Conservation (phyloP, 2,329 filamentous ascomycete species). For the Mariannaea elegans region DNA sequence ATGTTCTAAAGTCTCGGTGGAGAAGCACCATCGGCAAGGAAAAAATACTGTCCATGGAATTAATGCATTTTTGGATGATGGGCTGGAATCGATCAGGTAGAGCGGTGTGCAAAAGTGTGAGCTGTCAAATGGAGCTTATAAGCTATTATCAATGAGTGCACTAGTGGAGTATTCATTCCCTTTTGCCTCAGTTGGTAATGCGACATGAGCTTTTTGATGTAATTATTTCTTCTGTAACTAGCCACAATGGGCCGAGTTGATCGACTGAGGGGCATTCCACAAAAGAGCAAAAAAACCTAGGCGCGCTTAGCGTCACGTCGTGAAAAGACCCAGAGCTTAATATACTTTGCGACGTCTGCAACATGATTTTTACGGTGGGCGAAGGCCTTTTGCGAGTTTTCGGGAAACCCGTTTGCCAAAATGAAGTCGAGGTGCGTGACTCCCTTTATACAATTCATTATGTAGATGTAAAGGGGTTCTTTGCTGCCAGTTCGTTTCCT, state of each 20-base stretch:
- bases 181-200: too few relatives aligned
- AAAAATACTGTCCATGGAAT: slow-evolving; percentile 44
- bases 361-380: slow-evolving; percentile 48
- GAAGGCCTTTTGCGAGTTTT: slow-evolving; percentile 45
- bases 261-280: slow-evolving; percentile 47
- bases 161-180: too few relatives aligned
- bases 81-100: slow-evolving; percentile 47
- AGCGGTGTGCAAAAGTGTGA: neutral
- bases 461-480: slow-evolving; percentile 48
- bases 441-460: slow-evolving; percentile 47
- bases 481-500: slow-evolving; percentile 35
- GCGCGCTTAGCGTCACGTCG: neutral
- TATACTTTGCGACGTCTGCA: slow-evolving; percentile 42
- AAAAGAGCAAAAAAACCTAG: slow-evolving; percentile 51
- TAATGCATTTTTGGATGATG: slow-evolving; percentile 43
- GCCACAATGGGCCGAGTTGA: slow-evolving; percentile 38
- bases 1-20: slow-evolving; percentile 47
- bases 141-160: too few relatives aligned
- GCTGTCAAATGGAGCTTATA: too few relatives aligned
- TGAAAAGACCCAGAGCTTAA: slow-evolving; percentile 7
- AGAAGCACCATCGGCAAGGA: slow-evolving; percentile 52
- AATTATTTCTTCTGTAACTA: slow-evolving; percentile 37
- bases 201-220: too few relatives aligned
- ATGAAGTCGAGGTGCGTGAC: slow-evolving; percentile 49
- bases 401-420: slow-evolving; percentile 43